Percentiles rank a stretch among this genome's conserved stretches.
Evolutionary conservation across 2,329 filamentous ascomycete genomes (phyloP).

Genomic region (Sporothrix phasma): DNA sequence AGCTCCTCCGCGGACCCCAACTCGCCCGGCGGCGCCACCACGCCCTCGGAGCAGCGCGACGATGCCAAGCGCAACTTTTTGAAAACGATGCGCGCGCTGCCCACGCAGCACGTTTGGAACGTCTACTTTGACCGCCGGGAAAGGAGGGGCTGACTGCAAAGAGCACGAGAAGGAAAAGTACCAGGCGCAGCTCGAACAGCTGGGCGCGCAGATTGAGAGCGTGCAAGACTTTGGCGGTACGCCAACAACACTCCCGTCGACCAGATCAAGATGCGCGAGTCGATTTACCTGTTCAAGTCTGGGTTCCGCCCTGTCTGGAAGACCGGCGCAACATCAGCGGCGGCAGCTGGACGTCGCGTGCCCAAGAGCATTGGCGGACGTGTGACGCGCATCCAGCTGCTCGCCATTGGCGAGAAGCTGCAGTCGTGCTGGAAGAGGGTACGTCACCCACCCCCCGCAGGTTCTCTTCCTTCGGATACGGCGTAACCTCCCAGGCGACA

Average conservation of each 20-base stretch:
- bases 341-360: slow-evolving; percentile 85
- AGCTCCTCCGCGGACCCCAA: slow-evolving; percentile 41
- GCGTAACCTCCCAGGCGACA: slow-evolving; percentile 49
- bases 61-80: slow-evolving; percentile 77
- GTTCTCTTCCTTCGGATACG: background rate
- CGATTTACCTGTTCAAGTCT: slow-evolving; percentile 69
- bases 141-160: background rate
- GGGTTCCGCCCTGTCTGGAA: slow-evolving; percentile 70
- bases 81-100: slow-evolving; percentile 60
- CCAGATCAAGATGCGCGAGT: slow-evolving; percentile 66
- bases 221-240: slow-evolving; percentile 76
- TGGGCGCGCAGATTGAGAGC: slow-evolving; percentile 59
- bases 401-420: slow-evolving; percentile 74
- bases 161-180: slow-evolving; percentile 31
- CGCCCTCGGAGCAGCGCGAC: slow-evolving; percentile 63
- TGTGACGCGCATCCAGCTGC: slow-evolving; percentile 71
- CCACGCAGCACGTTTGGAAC: slow-evolving; percentile 72
- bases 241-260: slow-evolving; percentile 72
- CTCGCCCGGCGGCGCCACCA: slow-evolving; percentile 51
- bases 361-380: slow-evolving; percentile 64
- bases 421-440: slow-evolving; percentile 64
- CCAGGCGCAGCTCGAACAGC: slow-evolving; percentile 49
- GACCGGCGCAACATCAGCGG: slow-evolving; percentile 79
- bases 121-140: slow-evolving; percentile 52
- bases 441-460: slow-evolving; percentile 25